phyloP scores from a whole-genome alignment of 768 basidiomycete species.

The Leucosporidium scottii region DNA sequence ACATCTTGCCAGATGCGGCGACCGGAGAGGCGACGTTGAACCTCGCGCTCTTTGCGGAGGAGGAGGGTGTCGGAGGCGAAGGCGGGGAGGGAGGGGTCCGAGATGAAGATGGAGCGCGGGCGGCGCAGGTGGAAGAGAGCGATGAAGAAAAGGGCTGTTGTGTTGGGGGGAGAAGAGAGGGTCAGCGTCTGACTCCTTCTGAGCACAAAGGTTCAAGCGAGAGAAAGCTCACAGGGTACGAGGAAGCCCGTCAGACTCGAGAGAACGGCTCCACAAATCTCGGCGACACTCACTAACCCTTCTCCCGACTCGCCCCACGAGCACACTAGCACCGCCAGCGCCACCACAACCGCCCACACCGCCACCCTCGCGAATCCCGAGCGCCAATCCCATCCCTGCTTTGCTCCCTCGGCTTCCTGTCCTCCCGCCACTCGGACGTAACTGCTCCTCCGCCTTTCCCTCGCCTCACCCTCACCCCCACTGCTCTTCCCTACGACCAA shows the following conservation, averaged over 20 bases:
- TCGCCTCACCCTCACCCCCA: not conserved
- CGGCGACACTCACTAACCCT: conserved; percentile 14
- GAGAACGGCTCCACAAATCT: conserved; percentile 14
- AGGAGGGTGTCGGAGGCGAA: conserved; percentile 51
- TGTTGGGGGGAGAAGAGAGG: not conserved
- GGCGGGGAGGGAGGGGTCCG: conserved; percentile 48
- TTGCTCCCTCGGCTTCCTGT: not conserved
- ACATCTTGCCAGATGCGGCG: conserved; percentile 51
- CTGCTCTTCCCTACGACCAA: not conserved
- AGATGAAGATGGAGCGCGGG: conserved; percentile 72
- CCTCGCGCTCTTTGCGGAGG: conserved; percentile 72
- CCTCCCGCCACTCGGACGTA: not conserved
- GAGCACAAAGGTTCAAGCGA: not conserved
- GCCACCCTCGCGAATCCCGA: conserved; percentile 1
- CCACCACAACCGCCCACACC: conserved; percentile 15
- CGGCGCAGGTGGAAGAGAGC: conserved; percentile 73
- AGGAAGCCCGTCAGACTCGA: conserved; percentile 25
- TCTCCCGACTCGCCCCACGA: conserved; percentile 9
- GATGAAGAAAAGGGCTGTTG: conserved; percentile 59
- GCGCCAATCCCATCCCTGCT: conserved; percentile 1
- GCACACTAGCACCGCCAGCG: not conserved
- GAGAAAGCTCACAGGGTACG: conserved; percentile 22
- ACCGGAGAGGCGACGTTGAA: conserved; percentile 67
- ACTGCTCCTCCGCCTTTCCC: not conserved
- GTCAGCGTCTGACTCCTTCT: not conserved